These are phyloP conservation scores for Zygnema cylindricum DNA, from an alignment of 139 green algal species.

Conservation along the genomic window DNA sequence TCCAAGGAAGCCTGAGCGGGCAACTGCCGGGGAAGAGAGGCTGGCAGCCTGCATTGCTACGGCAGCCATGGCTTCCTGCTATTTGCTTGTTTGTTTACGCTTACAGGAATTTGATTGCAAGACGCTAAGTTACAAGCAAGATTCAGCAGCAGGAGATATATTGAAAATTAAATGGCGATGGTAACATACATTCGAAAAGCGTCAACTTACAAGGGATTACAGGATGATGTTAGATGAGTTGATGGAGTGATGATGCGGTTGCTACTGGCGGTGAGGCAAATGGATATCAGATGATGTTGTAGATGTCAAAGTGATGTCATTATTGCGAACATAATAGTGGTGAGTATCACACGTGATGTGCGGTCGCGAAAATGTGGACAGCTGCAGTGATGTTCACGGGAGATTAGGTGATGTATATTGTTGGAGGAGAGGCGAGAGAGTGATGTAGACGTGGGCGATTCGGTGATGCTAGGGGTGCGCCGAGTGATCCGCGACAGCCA, in stretches of 20 bases:
- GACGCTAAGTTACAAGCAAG: not conserved
- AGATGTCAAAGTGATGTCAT: not conserved
- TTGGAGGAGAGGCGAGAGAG: not conserved
- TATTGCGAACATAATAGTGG: not conserved
- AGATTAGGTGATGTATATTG: no score
- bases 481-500: not conserved
- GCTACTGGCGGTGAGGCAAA: no score
- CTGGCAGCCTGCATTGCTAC: constrained; percentile 41
- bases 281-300: not conserved
- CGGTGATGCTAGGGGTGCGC: no score
- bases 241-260: no score
- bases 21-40: not conserved
- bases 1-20: constrained; percentile 41
- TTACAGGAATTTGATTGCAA: no score
- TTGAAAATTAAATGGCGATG: not conserved
- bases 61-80: constrained; percentile 47
- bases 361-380: no score
- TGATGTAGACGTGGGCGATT: not conserved
- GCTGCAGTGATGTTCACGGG: not conserved
- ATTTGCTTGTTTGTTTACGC: no score
- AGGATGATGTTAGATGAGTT: not conserved
- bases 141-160: not conserved
- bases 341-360: no score
- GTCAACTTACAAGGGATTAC: not conserved
- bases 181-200: not conserved